Conservation (phyloP, 345 rosid species). For the Eutrema yunnanense region DNA sequence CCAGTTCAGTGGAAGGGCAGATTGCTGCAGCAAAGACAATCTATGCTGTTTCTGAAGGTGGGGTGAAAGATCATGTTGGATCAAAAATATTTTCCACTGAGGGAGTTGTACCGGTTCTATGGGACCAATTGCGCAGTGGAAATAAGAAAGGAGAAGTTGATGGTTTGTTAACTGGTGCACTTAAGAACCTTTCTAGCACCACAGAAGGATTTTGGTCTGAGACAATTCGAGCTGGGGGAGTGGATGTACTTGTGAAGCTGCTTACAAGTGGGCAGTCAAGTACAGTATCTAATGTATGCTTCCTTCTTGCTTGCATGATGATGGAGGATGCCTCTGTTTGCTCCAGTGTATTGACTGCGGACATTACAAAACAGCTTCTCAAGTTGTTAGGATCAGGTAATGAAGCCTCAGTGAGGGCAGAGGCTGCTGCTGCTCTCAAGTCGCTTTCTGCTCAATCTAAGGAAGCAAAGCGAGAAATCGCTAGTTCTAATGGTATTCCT, state of each 20-base stretch:
- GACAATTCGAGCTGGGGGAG: constrained; percentile 92
- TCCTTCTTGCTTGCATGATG: constrained; percentile 96
- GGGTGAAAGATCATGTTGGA: constrained; percentile 95
- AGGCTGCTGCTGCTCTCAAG: constrained; percentile 97
- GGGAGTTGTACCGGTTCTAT: constrained; percentile 95
- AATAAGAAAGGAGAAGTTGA: constrained; percentile 82
- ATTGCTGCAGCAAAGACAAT: constrained; percentile 95
- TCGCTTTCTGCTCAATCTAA: constrained; percentile 91
- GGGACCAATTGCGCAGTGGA: constrained; percentile 81
- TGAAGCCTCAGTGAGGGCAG: constrained; percentile 95
- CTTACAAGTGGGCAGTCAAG: constrained; percentile 74
- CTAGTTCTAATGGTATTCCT: constrained; percentile 89
- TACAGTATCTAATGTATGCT: constrained; percentile 89
- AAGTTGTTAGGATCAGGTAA: constrained; percentile 90
- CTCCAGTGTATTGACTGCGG: constrained; percentile 81
- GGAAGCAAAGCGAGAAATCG: constrained; percentile 91
- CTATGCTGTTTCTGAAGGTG: constrained; percentile 96
- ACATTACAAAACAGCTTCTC: constrained; percentile 80
- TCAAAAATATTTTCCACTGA: constrained; percentile 98
- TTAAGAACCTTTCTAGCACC: constrained; percentile 84
- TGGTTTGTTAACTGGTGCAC: constrained; percentile 87
- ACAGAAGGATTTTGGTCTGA: constrained; percentile 95
- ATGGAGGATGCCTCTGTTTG: constrained; percentile 93
- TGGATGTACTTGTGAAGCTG: constrained; percentile 94
- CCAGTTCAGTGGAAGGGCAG: constrained; percentile 94